phyloP scores from a whole-genome alignment of 495 filamentous ascomycete genomes.

The Talaromyces nanjingensis region DNA sequence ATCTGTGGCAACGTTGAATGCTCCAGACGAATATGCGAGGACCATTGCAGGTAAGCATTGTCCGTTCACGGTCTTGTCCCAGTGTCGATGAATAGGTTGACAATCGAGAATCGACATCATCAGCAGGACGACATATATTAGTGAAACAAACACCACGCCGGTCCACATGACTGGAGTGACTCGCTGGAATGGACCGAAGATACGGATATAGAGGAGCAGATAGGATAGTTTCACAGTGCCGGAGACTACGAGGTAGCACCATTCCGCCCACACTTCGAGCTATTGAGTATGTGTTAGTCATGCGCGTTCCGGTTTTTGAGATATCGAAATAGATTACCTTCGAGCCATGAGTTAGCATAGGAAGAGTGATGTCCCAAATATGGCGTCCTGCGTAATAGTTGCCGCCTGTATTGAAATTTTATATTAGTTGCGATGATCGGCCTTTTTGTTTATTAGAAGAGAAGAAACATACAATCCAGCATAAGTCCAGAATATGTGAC shows the following conservation, averaged over 20 bases:
- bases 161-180: not conserved
- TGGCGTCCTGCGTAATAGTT: not conserved
- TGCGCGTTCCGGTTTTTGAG: not conserved
- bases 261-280: slow-evolving; percentile 1
- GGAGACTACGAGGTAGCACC: slow-evolving; percentile 1
- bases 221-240: slow-evolving; percentile 3
- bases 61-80: not conserved
- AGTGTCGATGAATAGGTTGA: not conserved
- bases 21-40: slow-evolving; percentile 1
- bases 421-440: not conserved
- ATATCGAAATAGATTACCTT: not conserved
- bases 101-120: slow-evolving; percentile 5
- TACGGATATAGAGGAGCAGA: slow-evolving; percentile 1
- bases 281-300: not conserved
- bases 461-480: not conserved
- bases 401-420: not conserved
- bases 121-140: not conserved
- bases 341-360: not conserved
- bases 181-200: slow-evolving; percentile 1
- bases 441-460: not conserved
- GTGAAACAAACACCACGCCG: not conserved
- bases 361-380: slow-evolving; percentile 2
- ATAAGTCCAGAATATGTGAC: not conserved
- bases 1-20: slow-evolving; percentile 4
- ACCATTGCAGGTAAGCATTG: not conserved